Conservation (phyloP, 2,329 filamentous ascomycete genomes). For the Penicillium sp. region DNA sequence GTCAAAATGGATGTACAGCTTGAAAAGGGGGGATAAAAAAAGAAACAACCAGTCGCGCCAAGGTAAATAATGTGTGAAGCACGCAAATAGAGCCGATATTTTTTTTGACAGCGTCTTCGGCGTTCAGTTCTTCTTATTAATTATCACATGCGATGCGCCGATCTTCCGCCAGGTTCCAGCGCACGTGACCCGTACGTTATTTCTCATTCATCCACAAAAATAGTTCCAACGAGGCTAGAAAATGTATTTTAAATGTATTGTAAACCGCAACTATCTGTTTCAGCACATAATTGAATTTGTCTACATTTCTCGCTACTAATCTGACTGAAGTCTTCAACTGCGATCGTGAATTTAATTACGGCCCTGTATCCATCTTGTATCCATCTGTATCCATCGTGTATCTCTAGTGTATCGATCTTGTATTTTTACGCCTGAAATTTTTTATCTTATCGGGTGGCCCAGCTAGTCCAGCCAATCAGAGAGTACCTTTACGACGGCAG, state of each 20-base stretch:
- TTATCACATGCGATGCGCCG: slow-evolving; percentile 8
- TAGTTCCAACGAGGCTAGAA: neutral
- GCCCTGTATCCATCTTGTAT: neutral
- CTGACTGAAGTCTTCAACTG: neutral
- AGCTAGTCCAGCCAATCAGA: slow-evolving; percentile 9
- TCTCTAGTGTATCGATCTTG: neutral
- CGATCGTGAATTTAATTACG: neutral
- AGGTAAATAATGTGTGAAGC: too few species aligned
- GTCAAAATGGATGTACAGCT: neutral
- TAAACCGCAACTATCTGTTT: neutral
- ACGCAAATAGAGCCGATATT: neutral
- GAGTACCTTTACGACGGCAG: neutral
- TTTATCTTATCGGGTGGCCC: slow-evolving; percentile 14
- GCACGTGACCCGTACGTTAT: slow-evolving; percentile 2
- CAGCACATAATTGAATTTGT: neutral
- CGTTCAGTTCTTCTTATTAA: neutral
- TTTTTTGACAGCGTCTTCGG: neutral
- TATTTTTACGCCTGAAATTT: slow-evolving; percentile 4
- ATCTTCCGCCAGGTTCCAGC: slow-evolving; percentile 5
- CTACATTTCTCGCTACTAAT: neutral
- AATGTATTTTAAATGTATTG: neutral
- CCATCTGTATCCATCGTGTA: neutral
- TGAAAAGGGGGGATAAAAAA: neutral
- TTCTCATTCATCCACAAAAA: neutral
- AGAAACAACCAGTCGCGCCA: neutral